phyloP scores from a whole-genome alignment of 208 protist species.

The Acanthamoeba sp. region DNA sequence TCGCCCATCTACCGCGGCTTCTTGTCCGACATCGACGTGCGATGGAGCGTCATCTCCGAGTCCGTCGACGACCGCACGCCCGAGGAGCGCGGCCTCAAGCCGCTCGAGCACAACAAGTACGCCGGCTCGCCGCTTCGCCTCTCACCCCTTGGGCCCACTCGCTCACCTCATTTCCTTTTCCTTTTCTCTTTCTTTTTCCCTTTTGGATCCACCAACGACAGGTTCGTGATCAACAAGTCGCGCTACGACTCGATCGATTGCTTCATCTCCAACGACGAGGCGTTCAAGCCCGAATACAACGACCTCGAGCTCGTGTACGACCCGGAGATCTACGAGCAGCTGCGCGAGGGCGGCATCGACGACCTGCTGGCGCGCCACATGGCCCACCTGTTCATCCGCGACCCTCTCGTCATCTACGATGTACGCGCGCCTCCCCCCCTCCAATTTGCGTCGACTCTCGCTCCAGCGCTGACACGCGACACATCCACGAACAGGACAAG shows the following conservation, averaged over 20 bases:
- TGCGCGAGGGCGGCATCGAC: constrained; percentile 93
- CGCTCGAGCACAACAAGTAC: constrained; percentile 31
- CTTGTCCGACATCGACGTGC: constrained; percentile 96
- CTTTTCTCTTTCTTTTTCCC: background rate
- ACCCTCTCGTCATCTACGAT: constrained; percentile 97
- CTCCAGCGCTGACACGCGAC: constrained; percentile 73
- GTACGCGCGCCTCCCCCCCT: constrained; percentile 73
- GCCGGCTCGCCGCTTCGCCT: too few relatives aligned
- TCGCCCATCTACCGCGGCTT: constrained; percentile 97
- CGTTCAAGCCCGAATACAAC: constrained; percentile 93
- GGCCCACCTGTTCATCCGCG: constrained; percentile 98
- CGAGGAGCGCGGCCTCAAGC: constrained; percentile 80
- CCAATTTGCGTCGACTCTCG: too few relatives aligned
- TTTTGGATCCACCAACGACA: constrained; percentile 86
- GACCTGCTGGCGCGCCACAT: constrained; percentile 95
- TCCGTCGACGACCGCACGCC: constrained; percentile 97
- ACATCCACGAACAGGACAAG: constrained; percentile 89
- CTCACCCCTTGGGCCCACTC: background rate
- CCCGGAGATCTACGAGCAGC: constrained; percentile 78
- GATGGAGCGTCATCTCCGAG: constrained; percentile 96
- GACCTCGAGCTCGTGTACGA: constrained; percentile 86
- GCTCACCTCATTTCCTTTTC: background rate
- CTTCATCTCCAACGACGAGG: constrained; percentile 92
- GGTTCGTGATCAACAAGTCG: constrained; percentile 95
- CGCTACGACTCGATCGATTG: constrained; percentile 96